These are phyloP conservation scores for Luffa aegyptiaca DNA, from an alignment of 306 rosid species.

Conservation along the genomic window DNA sequence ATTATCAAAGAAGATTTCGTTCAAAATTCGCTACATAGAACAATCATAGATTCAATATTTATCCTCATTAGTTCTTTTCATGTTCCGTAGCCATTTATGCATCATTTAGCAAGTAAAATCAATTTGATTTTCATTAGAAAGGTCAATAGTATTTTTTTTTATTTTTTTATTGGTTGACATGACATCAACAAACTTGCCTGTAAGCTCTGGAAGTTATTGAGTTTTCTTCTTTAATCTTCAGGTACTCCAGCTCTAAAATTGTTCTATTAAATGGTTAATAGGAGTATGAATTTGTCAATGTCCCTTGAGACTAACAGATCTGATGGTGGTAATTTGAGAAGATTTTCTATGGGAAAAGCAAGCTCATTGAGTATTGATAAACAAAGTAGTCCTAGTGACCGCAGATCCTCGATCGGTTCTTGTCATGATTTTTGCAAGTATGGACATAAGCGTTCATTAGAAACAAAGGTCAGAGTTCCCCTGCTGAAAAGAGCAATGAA, in stretches of 20 bases:
- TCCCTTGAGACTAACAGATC: constrained; percentile 19
- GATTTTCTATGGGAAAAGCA: constrained; percentile 45
- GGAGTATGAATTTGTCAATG: constrained; percentile 19
- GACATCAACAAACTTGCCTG: background rate
- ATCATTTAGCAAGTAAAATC: background rate
- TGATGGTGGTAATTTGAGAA: constrained; percentile 24
- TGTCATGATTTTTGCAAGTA: constrained; percentile 85
- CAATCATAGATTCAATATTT: background rate
- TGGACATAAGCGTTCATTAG: constrained; percentile 36
- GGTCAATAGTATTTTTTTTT: background rate
- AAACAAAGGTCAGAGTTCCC: constrained; percentile 30
- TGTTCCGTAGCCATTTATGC: background rate
- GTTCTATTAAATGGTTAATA: constrained; percentile 37
- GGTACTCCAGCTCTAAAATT: constrained; percentile 22
- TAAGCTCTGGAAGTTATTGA: background rate
- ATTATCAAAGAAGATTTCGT: background rate
- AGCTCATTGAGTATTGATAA: constrained; percentile 19
- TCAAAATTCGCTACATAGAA: background rate
- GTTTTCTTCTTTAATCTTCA: constrained; percentile 18
- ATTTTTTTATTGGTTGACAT: background rate
- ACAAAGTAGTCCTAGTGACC: constrained; percentile 41
- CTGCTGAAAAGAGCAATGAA: constrained; percentile 24
- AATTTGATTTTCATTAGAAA: background rate
- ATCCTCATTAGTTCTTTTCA: background rate
- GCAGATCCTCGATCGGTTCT: constrained; percentile 70